Conservation (phyloP, 1,139 yeast genomes). For the Saccharomyces pastorianus region DNA sequence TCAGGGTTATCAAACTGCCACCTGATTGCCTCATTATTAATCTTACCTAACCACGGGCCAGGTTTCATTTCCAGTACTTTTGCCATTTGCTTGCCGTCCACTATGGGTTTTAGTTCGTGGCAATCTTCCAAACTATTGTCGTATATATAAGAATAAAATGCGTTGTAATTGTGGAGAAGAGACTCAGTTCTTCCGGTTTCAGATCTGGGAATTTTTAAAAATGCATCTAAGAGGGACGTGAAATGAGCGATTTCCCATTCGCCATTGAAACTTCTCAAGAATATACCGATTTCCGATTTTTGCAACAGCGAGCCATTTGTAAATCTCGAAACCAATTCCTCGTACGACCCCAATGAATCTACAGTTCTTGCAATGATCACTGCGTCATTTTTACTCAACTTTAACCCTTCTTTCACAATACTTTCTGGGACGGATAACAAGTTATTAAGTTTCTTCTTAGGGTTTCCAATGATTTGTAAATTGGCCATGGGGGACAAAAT, state of each 20-base stretch:
- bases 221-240: slow-evolving; percentile 17
- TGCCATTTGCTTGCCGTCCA: slow-evolving; percentile 64
- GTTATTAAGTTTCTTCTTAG: slow-evolving; percentile 23
- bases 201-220: slow-evolving; percentile 9
- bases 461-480: slow-evolving; percentile 19
- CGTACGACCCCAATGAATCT: slow-evolving; percentile 26
- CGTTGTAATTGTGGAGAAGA: slow-evolving; percentile 32
- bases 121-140: slow-evolving; percentile 36
- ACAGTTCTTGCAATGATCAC: slow-evolving; percentile 43
- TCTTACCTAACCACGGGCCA: slow-evolving; percentile 74
- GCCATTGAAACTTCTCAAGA: slow-evolving; percentile 47
- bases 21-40: slow-evolving; percentile 48
- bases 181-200: slow-evolving; percentile 3
- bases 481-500: slow-evolving; percentile 22
- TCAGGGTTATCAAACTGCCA: slow-evolving; percentile 75
- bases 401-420: slow-evolving; percentile 62
- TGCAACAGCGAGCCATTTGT: slow-evolving; percentile 15
- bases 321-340: slow-evolving; percentile 21
- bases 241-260: slow-evolving; percentile 42
- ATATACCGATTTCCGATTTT: slow-evolving; percentile 56
- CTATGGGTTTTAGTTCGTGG: slow-evolving; percentile 42
- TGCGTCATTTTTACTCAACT: slow-evolving; percentile 52
- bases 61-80: slow-evolving; percentile 51
- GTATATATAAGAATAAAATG: slow-evolving; percentile 29
- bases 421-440: slow-evolving; percentile 25